Percentiles rank a stretch among this genome's conserved stretches.
Conservation (phyloP, 108 stramenopile genomes). For the Cyclostephanos tholiformis region DNA sequence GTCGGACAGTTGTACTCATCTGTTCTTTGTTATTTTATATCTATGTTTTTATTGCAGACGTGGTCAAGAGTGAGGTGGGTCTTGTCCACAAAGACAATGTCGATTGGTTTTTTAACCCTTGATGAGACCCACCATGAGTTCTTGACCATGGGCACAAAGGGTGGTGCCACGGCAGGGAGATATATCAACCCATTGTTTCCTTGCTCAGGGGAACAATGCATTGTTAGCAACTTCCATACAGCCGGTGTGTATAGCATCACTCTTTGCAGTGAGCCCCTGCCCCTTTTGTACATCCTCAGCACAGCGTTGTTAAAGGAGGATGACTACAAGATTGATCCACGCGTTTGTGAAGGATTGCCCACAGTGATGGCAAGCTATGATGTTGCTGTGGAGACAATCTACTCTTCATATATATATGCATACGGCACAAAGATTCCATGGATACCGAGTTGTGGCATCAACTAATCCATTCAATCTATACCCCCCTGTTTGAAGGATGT, state of each 20-base stretch:
- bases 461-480: too few relatives aligned
- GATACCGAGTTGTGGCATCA: too few relatives aligned
- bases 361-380: not conserved
- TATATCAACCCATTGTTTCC: not conserved
- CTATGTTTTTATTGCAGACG: not conserved
- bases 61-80: not conserved
- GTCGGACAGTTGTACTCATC: not conserved
- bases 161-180: not conserved
- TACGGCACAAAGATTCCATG: constrained; percentile 2
- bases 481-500: not conserved
- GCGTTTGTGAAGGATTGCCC: not conserved
- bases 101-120: too few relatives aligned
- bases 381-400: not conserved
- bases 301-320: not conserved
- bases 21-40: not conserved
- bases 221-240: not conserved
- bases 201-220: not conserved
- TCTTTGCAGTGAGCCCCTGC: not conserved
- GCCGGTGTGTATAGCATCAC: not conserved
- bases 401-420: not conserved
- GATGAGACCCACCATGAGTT: too few relatives aligned
- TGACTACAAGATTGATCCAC: constrained; percentile 7
- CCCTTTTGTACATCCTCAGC: not conserved
- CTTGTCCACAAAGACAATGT: not conserved
- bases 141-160: not conserved